Evolutionary conservation across 805 yeast species (phyloP).

Genomic region (Lachancea lanzarotensis): DNA sequence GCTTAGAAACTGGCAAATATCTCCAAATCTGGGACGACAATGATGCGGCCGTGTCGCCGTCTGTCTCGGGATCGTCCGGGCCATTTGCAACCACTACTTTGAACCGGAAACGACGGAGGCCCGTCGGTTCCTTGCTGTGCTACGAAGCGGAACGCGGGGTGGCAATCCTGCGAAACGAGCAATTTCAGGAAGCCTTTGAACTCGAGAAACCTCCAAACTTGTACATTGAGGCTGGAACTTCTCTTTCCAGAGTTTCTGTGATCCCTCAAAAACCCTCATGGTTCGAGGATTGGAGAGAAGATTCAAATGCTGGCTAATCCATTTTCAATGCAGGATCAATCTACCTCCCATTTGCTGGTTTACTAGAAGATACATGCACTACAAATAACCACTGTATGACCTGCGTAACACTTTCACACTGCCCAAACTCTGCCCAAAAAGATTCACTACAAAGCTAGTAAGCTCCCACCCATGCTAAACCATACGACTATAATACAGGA

Average conservation of each 20-base stretch:
- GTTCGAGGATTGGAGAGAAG: conserved; percentile 14
- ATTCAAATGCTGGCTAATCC: neutral
- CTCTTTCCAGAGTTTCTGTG: conserved; percentile 13
- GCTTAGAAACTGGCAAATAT: conserved; percentile 3
- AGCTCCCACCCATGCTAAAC: too few relatives aligned
- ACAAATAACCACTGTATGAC: too few relatives aligned
- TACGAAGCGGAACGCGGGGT: conserved; percentile 57
- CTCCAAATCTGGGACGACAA: conserved; percentile 2
- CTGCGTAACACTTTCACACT: too few relatives aligned
- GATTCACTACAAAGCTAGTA: too few relatives aligned
- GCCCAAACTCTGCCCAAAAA: too few relatives aligned
- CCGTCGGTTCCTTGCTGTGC: conserved; percentile 57
- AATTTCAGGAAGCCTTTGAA: conserved; percentile 30
- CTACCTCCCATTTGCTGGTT: too few relatives aligned
- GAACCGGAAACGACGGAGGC: conserved; percentile 35
- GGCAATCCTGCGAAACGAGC: conserved; percentile 49
- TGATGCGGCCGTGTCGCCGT: neutral
- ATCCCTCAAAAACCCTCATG: conserved; percentile 25
- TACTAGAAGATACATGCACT: too few relatives aligned
- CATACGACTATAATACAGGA: too few relatives aligned
- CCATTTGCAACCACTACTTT: conserved; percentile 15
- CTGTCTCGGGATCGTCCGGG: neutral
- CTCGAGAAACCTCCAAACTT: conserved; percentile 12
- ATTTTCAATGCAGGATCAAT: too few relatives aligned
- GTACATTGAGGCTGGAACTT: conserved; percentile 26